Conservation (phyloP, 495 filamentous ascomycete genomes). For the Hypomontagnella monticulosa region DNA sequence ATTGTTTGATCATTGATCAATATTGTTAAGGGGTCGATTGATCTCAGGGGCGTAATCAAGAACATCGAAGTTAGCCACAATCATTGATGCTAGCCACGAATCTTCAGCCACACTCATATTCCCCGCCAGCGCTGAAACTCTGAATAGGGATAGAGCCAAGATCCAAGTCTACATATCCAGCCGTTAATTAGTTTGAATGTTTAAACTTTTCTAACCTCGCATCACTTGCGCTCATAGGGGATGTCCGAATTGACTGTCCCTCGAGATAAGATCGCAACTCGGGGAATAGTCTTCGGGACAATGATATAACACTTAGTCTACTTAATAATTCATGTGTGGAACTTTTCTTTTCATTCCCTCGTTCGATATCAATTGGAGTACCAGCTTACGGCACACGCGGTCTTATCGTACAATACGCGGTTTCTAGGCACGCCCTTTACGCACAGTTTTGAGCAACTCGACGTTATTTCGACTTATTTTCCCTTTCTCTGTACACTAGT, state of each 20-base stretch:
- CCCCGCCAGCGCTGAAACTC: conserved; percentile 25
- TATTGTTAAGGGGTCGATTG: no score
- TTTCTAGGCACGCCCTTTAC: background rate
- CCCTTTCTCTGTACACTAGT: conserved; percentile 14
- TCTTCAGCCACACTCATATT: background rate
- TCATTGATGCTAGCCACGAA: background rate
- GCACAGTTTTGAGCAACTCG: background rate
- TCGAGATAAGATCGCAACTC: conserved; percentile 22
- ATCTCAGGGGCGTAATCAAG: no score
- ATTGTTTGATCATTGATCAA: no score
- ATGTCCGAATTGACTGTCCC: conserved; percentile 30
- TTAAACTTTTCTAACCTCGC: conserved; percentile 19
- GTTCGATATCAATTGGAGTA: conserved; percentile 12
- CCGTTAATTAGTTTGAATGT: background rate
- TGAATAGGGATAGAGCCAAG: conserved; percentile 15
- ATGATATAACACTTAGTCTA: conserved; percentile 30
- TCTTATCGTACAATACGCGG: conserved; percentile 5
- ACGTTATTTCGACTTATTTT: conserved; percentile 20
- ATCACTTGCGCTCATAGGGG: conserved; percentile 10
- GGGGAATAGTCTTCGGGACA: conserved; percentile 1
- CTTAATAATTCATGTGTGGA: conserved; percentile 19
- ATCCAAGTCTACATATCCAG: background rate
- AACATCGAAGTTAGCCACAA: background rate
- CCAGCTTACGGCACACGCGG: conserved; percentile 16
- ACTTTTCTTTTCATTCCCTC: conserved; percentile 28